These are phyloP conservation scores for Leccinum angustisporum DNA, from an alignment of 1,284 basidiomycete species.

Conservation along the genomic window DNA sequence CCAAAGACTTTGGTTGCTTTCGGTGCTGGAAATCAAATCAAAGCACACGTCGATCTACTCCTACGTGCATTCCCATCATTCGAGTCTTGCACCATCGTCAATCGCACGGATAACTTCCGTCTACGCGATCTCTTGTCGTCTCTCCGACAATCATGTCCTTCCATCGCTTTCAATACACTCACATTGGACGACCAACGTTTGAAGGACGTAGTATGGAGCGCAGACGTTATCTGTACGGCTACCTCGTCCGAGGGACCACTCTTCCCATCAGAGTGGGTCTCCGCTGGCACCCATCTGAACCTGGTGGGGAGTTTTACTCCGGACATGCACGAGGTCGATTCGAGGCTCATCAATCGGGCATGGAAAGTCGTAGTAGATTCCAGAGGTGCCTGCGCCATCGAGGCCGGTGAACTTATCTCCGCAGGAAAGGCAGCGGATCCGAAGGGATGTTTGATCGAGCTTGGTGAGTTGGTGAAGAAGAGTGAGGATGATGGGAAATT, in stretches of 20 bases:
- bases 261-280: constrained; percentile 64
- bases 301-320: constrained; percentile 85
- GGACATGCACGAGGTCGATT: constrained; percentile 75
- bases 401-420: constrained; percentile 78
- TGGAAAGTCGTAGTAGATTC: constrained; percentile 71
- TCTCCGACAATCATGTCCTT: constrained; percentile 44
- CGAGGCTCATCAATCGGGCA: constrained; percentile 51
- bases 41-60: constrained; percentile 65
- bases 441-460: constrained; percentile 48
- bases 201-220: constrained; percentile 35
- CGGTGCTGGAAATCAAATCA: constrained; percentile 73
- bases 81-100: constrained; percentile 57
- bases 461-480: constrained; percentile 55
- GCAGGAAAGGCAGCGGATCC: constrained; percentile 45
- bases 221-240: constrained; percentile 70
- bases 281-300: constrained; percentile 66
- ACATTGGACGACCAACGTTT: constrained; percentile 16
- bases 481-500: constrained; percentile 20
- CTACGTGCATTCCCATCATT: constrained; percentile 59
- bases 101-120: constrained; percentile 58
- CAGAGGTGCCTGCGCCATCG: constrained; percentile 59
- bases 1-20: constrained; percentile 63
- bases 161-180: constrained; percentile 34
- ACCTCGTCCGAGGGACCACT: constrained; percentile 73
- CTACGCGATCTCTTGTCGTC: constrained; percentile 41